A percentile compares a stretch with the other conserved stretches of the same genome.
Conservation (phyloP, 2,329 filamentous ascomycete genomes). For the Colletotrichum gigasporum region DNA sequence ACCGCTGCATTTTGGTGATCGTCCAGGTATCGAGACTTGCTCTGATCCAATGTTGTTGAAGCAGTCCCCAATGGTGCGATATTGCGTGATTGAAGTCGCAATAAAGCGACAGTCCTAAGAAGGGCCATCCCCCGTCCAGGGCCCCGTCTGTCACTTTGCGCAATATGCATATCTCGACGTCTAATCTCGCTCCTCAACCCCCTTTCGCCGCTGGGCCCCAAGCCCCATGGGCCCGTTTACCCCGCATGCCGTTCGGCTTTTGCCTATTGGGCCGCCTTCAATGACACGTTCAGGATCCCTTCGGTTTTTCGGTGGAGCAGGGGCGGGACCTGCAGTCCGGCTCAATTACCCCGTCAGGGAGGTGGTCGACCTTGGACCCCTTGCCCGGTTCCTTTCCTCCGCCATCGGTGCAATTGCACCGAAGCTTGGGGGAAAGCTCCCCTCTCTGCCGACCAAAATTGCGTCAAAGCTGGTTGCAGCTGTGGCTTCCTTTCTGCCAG, state of each 20-base stretch:
- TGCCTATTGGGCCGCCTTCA: slow-evolving; percentile 22
- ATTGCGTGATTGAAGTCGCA: slow-evolving; percentile 18
- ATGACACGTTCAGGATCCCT: neutral
- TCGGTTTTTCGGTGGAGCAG: slow-evolving; percentile 20
- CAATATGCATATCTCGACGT: slow-evolving; percentile 8
- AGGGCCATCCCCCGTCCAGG: neutral
- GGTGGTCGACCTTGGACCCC: slow-evolving; percentile 5
- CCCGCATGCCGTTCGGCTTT: slow-evolving; percentile 17
- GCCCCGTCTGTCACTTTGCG: neutral
- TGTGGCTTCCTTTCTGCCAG: neutral
- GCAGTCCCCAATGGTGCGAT: slow-evolving; percentile 1
- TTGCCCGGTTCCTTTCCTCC: slow-evolving; percentile 10
- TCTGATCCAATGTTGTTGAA: too few species aligned
- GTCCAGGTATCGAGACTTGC: too few species aligned
- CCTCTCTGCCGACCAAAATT: neutral
- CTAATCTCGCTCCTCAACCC: slow-evolving; percentile 21
- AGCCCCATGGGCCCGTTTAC: neutral
- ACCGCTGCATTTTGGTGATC: neutral
- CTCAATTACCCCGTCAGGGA: slow-evolving; percentile 24
- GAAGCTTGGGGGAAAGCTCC: neutral
- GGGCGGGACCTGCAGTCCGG: slow-evolving; percentile 25
- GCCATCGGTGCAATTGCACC: slow-evolving; percentile 23
- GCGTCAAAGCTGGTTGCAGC: neutral
- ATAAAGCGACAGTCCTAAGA: neutral
- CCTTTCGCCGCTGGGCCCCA: neutral